Evolutionary conservation across 371 early-diverging fungal species (phyloP), one percentile per base, ranked within the genome.

Genomic region (Syncephalastrum racemosum): DNA sequence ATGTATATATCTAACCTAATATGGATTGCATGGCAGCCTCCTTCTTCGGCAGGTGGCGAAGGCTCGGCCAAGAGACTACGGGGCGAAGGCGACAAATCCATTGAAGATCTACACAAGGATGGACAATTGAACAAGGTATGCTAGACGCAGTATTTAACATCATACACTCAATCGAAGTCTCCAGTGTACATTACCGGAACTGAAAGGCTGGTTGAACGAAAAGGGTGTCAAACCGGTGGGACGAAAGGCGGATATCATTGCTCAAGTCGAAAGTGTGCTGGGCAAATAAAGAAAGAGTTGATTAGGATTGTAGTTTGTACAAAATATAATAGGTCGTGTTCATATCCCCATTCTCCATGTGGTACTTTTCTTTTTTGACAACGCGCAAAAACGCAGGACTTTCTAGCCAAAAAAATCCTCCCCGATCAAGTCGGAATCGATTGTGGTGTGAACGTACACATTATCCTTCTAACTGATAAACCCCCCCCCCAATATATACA

Each of bases 201-300:
- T 89, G 46, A 84, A 73, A 52, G 77, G 58, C 16, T 89, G 80
- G 60, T 61, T 87, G 36, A 54, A 53, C 25, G 57, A 54, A 39
- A 65, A 68, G 10, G 77, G 76, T 10, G 36, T 68, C 10, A 66
- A 68, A 27, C 64, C 79, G 2, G 48, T 58, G 7, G 60, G 50
- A 4, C 71, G 62, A 63, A 88, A 88, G 65, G 79, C 70, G 0
- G 83, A 80, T 41, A 44, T 84, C 31, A 60, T 84, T 16, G 58
- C 50, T 27, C 79, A 78, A 43, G 71, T 85, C 14, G 66, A 68
- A 22, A 31, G 36, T 12, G 36, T 31, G 12, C 36, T 31, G 1
- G 10, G 10, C 36, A 31, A 8, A 5, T 31, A 31, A 8, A 8
- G 10, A 31, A 31, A 31, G 1, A 10, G 36, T 31, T 8, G n/a